Percentiles rank a stretch among this genome's conserved stretches.
phyloP scores from a whole-genome alignment of 2,329 filamentous ascomycete genomes.

The Pseudogymnoascus sp. region DNA sequence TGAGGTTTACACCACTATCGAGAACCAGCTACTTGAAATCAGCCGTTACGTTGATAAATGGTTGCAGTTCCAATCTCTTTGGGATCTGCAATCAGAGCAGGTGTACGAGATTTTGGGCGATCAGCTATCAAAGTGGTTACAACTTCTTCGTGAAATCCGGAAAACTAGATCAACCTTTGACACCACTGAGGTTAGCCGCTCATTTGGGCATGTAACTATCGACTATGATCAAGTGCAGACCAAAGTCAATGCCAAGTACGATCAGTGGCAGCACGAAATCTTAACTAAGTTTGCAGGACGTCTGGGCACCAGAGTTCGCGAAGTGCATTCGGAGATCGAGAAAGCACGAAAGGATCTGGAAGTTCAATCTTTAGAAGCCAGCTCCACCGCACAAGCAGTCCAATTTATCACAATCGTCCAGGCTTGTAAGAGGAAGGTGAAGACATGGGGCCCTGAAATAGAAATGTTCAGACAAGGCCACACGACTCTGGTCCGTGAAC shows the following conservation, averaged over 20 bases:
- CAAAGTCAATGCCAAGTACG: slow-evolving; percentile 97
- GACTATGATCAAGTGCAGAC: slow-evolving; percentile 98
- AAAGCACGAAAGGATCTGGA: slow-evolving; percentile 86
- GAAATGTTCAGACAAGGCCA: slow-evolving; percentile 94
- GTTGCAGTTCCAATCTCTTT: slow-evolving; percentile 96
- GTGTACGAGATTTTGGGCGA: slow-evolving; percentile 90
- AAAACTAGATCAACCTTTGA: slow-evolving; percentile 95
- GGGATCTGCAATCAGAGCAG: slow-evolving; percentile 93
- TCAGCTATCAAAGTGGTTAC: slow-evolving; percentile 84
- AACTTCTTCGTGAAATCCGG: slow-evolving; percentile 91
- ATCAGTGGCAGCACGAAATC: slow-evolving; percentile 98
- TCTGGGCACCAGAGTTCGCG: slow-evolving; percentile 81
- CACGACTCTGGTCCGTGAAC: slow-evolving; percentile 79
- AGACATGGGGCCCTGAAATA: slow-evolving; percentile 89
- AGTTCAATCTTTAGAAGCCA: slow-evolving; percentile 82
- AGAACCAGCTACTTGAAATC: slow-evolving; percentile 72
- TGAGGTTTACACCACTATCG: slow-evolving; percentile 73
- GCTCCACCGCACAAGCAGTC: slow-evolving; percentile 92
- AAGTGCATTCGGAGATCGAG: slow-evolving; percentile 85
- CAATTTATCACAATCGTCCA: slow-evolving; percentile 98
- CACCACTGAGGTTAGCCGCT: slow-evolving; percentile 84
- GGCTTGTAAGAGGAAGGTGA: slow-evolving; percentile 88
- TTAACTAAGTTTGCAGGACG: slow-evolving; percentile 85
- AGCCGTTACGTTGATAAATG: slow-evolving; percentile 90
- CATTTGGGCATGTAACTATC: slow-evolving; percentile 88